Evolutionary conservation across 371 early-diverging fungal species (phyloP).

Genomic region (Mitosporidium daphniae): DNA sequence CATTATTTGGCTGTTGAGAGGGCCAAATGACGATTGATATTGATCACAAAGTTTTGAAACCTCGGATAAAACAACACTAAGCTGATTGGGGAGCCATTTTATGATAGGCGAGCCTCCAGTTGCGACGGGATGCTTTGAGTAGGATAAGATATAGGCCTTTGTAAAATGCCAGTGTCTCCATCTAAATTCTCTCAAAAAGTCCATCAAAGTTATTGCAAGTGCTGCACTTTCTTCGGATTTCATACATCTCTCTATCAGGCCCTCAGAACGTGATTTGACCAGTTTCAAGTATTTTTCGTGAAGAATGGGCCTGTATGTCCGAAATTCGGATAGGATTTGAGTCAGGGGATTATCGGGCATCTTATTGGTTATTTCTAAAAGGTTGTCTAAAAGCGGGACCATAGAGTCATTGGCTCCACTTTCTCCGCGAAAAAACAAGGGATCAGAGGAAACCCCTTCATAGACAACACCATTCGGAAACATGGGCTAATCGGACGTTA

Average conservation of each 20-base stretch:
- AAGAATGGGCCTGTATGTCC: conserved; percentile 30
- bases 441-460: conserved; percentile 22
- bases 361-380: conserved; percentile 26
- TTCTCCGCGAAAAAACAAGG: conserved; percentile 30
- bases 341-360: conserved; percentile 47
- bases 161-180: conserved; percentile 50
- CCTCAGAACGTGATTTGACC: conserved; percentile 11
- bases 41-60: too few relatives aligned
- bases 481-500: conserved; percentile 11
- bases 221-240: conserved; percentile 9
- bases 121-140: conserved; percentile 23
- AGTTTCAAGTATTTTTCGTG: conserved; percentile 25
- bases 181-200: conserved; percentile 39
- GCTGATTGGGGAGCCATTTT: conserved; percentile 23
- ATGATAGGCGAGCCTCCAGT: conserved; percentile 21
- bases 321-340: conserved; percentile 25
- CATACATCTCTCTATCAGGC: conserved; percentile 8
- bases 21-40: too few relatives aligned
- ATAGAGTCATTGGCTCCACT: conserved; percentile 49
- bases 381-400: conserved; percentile 36
- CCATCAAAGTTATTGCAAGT: conserved; percentile 26
- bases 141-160: conserved; percentile 38
- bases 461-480: conserved; percentile 43
- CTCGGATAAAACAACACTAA: conserved; percentile 19
- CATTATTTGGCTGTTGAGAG: too few relatives aligned